Conservation (phyloP, 805 yeast genomes). For the Nakazawaea molendinolei region DNA sequence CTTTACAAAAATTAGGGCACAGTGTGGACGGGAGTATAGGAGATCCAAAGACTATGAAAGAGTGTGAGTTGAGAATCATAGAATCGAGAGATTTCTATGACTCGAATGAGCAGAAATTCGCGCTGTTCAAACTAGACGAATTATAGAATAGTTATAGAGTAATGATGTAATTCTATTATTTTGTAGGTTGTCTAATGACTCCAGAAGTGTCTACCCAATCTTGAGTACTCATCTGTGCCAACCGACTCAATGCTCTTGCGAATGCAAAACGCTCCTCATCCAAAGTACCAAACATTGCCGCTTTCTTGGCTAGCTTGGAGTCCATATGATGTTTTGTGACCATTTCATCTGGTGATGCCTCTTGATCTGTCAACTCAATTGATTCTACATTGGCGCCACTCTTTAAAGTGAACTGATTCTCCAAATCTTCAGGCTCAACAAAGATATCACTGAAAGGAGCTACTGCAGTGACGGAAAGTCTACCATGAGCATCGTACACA, state of each 20-base stretch:
- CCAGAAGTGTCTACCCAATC: slow-evolving; percentile 67
- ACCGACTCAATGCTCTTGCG: slow-evolving; percentile 87
- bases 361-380: slow-evolving; percentile 18
- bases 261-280: slow-evolving; percentile 97
- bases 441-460: slow-evolving; percentile 80
- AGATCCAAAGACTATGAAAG: slow-evolving; percentile 54
- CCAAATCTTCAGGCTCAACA: slow-evolving; percentile 69
- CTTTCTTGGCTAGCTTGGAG: slow-evolving; percentile 61
- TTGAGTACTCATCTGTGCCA: slow-evolving; percentile 88
- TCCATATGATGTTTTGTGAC: slow-evolving; percentile 76
- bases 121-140: background rate
- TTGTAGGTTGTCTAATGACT: slow-evolving; percentile 1
- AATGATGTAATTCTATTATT: slow-evolving; percentile 6
- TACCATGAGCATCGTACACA: slow-evolving; percentile 84
- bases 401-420: slow-evolving; percentile 35
- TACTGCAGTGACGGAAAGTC: slow-evolving; percentile 84
- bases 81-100: slow-evolving; percentile 41
- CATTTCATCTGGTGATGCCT: slow-evolving; percentile 43
- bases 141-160: slow-evolving; percentile 6
- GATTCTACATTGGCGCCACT: slow-evolving; percentile 19
- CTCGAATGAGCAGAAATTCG: slow-evolving; percentile 6
- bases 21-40: slow-evolving; percentile 45
- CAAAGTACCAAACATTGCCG: slow-evolving; percentile 66
- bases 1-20: slow-evolving; percentile 28
- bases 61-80: slow-evolving; percentile 65